Evolutionary conservation across 805 yeast genomes (phyloP).

Genomic region (Brettanomyces sp.): DNA sequence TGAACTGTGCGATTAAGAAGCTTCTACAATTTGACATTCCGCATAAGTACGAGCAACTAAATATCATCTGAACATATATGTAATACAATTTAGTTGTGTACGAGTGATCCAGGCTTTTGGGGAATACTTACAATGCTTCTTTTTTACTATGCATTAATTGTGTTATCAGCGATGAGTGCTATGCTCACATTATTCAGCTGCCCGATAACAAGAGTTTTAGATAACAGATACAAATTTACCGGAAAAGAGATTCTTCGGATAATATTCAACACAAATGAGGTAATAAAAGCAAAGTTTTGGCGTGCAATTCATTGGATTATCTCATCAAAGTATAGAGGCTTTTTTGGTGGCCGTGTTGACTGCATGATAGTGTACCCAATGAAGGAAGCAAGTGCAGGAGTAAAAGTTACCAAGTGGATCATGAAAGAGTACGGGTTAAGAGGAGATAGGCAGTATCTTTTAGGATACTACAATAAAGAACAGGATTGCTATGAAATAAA

Average conservation of each 20-base stretch:
- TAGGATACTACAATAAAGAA: constrained; percentile 12
- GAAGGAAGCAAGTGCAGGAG: constrained; percentile 19
- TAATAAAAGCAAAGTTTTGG: background rate
- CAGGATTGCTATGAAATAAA: constrained; percentile 8
- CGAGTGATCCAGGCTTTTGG: too few relatives aligned
- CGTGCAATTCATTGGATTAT: background rate
- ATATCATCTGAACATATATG: too few relatives aligned
- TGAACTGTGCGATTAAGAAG: too few relatives aligned
- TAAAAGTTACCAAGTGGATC: constrained; percentile 19
- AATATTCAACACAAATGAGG: background rate
- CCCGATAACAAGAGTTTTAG: background rate
- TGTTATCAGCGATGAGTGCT: background rate
- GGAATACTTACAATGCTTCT: too few relatives aligned
- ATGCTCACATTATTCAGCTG: background rate
- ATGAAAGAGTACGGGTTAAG: constrained; percentile 19
- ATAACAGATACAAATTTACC: background rate
- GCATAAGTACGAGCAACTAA: too few relatives aligned
- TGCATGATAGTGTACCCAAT: constrained; percentile 21
- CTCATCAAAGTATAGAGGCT: constrained; percentile 6
- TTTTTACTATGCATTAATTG: too few relatives aligned
- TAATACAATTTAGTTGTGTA: too few relatives aligned
- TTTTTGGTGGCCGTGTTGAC: constrained; percentile 17
- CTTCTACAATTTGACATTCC: too few relatives aligned
- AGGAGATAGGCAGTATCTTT: constrained; percentile 20
- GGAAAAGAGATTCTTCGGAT: background rate